Base-by-base conservation (phyloP, 495 filamentous ascomycete genomes). In the Aspergillus cristatus region DNA sequence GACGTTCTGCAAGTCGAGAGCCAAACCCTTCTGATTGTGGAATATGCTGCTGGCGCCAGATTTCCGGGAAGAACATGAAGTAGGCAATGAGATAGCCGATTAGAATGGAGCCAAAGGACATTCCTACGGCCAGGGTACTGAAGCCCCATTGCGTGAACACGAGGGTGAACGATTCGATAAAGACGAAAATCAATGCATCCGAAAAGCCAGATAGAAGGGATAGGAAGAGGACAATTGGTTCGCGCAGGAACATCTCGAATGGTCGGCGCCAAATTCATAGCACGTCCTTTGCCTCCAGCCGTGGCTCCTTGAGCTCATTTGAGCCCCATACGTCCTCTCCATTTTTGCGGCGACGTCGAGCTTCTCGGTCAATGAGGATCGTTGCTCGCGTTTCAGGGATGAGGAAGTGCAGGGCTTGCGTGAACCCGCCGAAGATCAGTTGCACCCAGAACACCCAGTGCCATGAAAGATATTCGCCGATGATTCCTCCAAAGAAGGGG, bases 371-470 rank as follows among this genome's bases (percentile, higher is more conserved):
- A 40, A 84, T 58, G 53, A 81, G 59, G 37, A 81, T 70, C 8
- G 72, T 79, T 1, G 70, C 65, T 20, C 79, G 63, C 1, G 79
- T 84, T 47, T 84, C 79, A 0, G 77, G 79, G n/a, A 81, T 75
- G 31, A 82, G 51, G 31, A 78, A 60, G 37, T 85, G 80, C 10
- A 79, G 52, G 6, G 75, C n/a, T 48, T 84, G 74, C 25, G 80
- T 74, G 32, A 62, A 53, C 2, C 63, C 75, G 13, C 82, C 81
- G 31, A 84, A 68, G 35, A 84, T 78, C 32, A 86, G 64, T 47
- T 84, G 78, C 39, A 85, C 73, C 81, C 79, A 85, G 51, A 82
- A 78, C 22, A 60, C 71, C 84, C 82, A 88, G 22, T 62, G 62
- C 81, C 78, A 85, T 13, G 54, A 47, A 10, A 78, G 58, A 41